Conservation (phyloP, 2,329 filamentous ascomycete genomes). For the Colletotrichum australisinense region DNA sequence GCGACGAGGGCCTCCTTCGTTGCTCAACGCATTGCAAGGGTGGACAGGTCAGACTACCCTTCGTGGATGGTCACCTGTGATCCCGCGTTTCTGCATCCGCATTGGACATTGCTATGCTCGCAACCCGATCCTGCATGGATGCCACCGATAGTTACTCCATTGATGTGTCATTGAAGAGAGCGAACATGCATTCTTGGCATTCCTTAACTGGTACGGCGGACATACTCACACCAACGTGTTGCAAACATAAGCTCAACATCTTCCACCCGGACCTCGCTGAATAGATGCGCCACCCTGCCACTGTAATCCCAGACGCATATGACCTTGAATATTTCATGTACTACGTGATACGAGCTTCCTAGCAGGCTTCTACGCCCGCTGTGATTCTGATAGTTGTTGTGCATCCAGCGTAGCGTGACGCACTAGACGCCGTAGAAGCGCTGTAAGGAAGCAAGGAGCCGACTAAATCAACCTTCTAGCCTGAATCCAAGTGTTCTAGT, state of each 20-base stretch:
- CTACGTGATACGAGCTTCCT: neutral
- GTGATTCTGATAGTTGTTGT: neutral
- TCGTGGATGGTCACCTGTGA: constrained; percentile 24
- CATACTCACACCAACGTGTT: neutral
- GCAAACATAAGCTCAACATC: neutral
- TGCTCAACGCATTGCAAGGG: neutral
- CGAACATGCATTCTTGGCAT: neutral
- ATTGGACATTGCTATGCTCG: neutral
- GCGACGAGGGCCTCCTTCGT: neutral
- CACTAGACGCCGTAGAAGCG: neutral
- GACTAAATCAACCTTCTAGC: constrained; percentile 1
- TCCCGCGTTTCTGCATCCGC: constrained; percentile 13
- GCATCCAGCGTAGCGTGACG: neutral
- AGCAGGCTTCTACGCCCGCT: neutral
- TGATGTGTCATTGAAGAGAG: neutral
- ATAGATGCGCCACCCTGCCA: neutral
- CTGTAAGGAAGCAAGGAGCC: neutral
- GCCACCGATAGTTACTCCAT: neutral
- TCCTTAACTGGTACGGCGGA: neutral
- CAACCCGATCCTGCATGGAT: neutral
- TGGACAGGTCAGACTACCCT: constrained; percentile 1
- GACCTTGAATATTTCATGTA: neutral
- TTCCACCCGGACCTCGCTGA: neutral
- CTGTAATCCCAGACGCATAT: neutral
- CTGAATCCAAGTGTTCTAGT: constrained; percentile 21